phyloP scores from a whole-genome alignment of 441 rosid genomes.

The Rhodomyrtus psidioides region DNA sequence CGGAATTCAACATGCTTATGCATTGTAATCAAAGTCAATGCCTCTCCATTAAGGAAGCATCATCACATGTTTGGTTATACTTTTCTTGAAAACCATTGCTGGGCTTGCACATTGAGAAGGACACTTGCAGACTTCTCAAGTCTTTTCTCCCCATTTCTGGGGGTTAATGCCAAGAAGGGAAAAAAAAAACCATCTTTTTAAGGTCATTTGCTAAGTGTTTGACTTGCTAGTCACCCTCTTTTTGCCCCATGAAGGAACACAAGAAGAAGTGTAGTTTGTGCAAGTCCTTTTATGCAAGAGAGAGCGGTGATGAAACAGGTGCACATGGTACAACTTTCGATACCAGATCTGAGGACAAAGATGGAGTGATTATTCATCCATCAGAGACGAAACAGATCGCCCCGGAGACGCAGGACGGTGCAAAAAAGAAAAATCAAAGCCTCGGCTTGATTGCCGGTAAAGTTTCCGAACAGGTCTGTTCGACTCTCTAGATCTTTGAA shows the following conservation, averaged over 20 bases:
- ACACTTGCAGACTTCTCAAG: not conserved
- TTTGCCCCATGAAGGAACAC: not conserved
- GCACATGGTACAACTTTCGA: not conserved
- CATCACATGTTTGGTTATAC: not conserved
- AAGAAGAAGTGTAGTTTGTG: not conserved
- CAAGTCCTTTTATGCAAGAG: not conserved
- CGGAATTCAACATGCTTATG: not conserved
- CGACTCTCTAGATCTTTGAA: not conserved
- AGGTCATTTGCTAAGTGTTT: not conserved
- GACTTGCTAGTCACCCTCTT: not conserved
- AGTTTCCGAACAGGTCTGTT: not conserved
- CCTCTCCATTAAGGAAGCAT: not conserved
- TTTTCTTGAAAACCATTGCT: not conserved
- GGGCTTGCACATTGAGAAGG: not conserved
- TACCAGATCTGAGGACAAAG: not conserved
- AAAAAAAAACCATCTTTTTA: fast-evolving
- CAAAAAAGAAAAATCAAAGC: too few relatives aligned
- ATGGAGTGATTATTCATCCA: not conserved
- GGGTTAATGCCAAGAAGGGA: not conserved
- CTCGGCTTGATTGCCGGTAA: not conserved
- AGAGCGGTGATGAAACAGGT: not conserved
- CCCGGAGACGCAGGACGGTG: not conserved
- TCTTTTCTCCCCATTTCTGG: not conserved
- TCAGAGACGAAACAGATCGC: not conserved
- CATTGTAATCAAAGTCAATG: not conserved